Percentiles rank a stretch among this genome's conserved stretches.
These are phyloP conservation scores for Phytopythium mirpurense DNA, from an alignment of 352 stramenopile species.

Conservation along the genomic window DNA sequence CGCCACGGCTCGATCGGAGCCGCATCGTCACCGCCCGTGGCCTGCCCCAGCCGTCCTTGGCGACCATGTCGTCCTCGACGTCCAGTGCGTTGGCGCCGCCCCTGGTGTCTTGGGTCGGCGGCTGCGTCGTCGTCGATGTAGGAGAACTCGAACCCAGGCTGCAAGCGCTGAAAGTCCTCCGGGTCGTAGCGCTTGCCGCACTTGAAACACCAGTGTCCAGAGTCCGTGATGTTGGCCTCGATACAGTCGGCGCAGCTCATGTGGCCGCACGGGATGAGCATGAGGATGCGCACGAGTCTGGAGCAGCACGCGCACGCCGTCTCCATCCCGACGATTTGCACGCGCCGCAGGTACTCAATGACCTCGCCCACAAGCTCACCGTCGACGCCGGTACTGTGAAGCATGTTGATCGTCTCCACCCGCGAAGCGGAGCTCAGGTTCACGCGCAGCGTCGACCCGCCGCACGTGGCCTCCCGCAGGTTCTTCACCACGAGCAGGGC, in stretches of 20 bases:
- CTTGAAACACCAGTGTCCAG: slow-evolving; percentile 44
- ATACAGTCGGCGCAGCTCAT: slow-evolving; percentile 92
- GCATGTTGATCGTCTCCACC: slow-evolving; percentile 62
- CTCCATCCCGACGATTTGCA: slow-evolving; percentile 28
- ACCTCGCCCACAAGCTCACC: slow-evolving; percentile 32
- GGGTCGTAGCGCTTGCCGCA: slow-evolving; percentile 67
- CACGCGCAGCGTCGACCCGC: slow-evolving; percentile 39
- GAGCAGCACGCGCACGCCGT: slow-evolving; percentile 83
- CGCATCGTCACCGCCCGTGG: too few species aligned
- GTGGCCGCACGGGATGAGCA: slow-evolving; percentile 91
- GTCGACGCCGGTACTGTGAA: slow-evolving; percentile 31
- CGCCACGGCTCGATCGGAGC: too few species aligned
- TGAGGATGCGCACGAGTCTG: slow-evolving; percentile 79
- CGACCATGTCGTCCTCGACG: not conserved
- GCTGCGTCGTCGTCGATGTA: slow-evolving; percentile 14
- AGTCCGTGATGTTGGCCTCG: slow-evolving; percentile 53
- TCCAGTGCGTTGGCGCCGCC: slow-evolving; percentile 5
- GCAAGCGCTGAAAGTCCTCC: slow-evolving; percentile 86
- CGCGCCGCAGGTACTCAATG: slow-evolving; percentile 53
- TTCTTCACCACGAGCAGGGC: slow-evolving; percentile 54
- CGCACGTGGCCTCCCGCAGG: slow-evolving; percentile 53
- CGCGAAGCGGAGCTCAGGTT: slow-evolving; percentile 31
- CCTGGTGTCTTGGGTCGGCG: slow-evolving; percentile 6
- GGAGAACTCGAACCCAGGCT: slow-evolving; percentile 80
- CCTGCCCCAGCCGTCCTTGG: not conserved